Base-by-base conservation (phyloP, 192 early-diverging fungal species). In the Allomyces macrogynus region DNA sequence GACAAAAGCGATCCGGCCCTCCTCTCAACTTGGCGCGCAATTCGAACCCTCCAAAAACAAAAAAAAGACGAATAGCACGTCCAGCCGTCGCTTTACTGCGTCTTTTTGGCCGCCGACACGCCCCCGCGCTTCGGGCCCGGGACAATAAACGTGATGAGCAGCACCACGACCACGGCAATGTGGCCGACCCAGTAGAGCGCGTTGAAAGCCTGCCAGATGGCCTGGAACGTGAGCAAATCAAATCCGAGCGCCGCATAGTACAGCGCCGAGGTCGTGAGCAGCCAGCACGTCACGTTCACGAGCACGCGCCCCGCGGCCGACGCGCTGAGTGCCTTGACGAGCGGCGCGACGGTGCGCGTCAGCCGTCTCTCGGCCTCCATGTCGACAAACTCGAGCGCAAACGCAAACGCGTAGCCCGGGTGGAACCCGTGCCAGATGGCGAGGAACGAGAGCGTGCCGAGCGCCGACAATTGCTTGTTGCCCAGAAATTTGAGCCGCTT, bases 341-440 rank as follows among this genome's bases (percentile, higher is more conserved):
- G 65, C 10, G 64, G 70, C 16, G 67, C 67, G 18, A 78, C 64
- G 10, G 68, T 70, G 43, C 66, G 71, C 3, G 32, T 63, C 61
- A 78, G 54, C 10, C 71, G 66, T 20, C 68, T 67, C 68, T 84
- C 82, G 20, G 71, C 75, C 62, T 76, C 74, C 61, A 81, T 71
- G 62, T 76, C 78, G 32, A 84, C 49, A 68, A 76, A 85, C 69
- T 85, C 83, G 49, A 82, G 68, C 44, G 69, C 67, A 61, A 85
- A 85, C 44, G 72, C 74, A 16, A 79, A 32, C 65, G 78, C 80
- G 69, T 85, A 85, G n/a, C 78, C 79, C 9, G 73, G 10, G 62
- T 80, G 75, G 23, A 75, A 77, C 27, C 83, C 83, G 66, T 85
- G 83, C 83, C 83, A 85, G 49, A 80, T 60, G n/a, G 82, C 80